Percentiles rank a stretch among this genome's conserved stretches.
These are phyloP conservation scores for Penicillium glabrum DNA, from an alignment of 2,329 filamentous ascomycete genomes.

Conservation along the genomic window DNA sequence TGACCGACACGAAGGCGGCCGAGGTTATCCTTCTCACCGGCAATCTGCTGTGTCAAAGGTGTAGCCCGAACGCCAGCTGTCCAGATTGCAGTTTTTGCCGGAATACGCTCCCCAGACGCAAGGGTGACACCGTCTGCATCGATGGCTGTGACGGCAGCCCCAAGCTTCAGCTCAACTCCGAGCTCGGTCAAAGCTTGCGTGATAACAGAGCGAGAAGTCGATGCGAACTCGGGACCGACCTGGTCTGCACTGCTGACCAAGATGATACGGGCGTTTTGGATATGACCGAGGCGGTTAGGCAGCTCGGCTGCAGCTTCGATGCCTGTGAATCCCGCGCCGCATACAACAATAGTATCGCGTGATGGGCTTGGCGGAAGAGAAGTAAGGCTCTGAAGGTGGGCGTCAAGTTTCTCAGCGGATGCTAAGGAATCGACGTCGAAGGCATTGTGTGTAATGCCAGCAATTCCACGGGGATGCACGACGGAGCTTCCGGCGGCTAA, in stretches of 20 bases:
- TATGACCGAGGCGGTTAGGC: slow-evolving; percentile 23
- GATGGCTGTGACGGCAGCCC: slow-evolving; percentile 24
- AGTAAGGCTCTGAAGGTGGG: slow-evolving; percentile 30
- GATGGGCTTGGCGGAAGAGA: slow-evolving; percentile 20
- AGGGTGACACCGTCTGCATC: slow-evolving; percentile 26
- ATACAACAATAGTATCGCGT: slow-evolving; percentile 38
- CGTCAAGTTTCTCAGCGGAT: slow-evolving; percentile 23
- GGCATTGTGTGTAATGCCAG: slow-evolving; percentile 32
- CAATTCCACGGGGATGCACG: slow-evolving; percentile 24
- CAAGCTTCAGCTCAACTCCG: slow-evolving; percentile 32
- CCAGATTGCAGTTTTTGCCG: slow-evolving; percentile 37
- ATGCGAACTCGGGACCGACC: slow-evolving; percentile 36
- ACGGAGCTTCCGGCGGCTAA: slow-evolving; percentile 40
- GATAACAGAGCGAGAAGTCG: slow-evolving; percentile 35
- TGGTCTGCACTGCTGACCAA: slow-evolving; percentile 10
- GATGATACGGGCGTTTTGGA: background rate
- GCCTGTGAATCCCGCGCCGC: slow-evolving; percentile 39
- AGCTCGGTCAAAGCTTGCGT: slow-evolving; percentile 28
- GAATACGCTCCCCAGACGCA: slow-evolving; percentile 33
- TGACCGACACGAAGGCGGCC: slow-evolving; percentile 31
- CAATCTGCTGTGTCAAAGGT: slow-evolving; percentile 34
- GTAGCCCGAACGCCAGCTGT: slow-evolving; percentile 38
- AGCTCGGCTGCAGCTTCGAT: slow-evolving; percentile 30
- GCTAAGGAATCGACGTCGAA: slow-evolving; percentile 38
- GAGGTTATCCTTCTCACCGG: slow-evolving; percentile 26